A percentile compares a stretch with the other conserved stretches of the same genome.
Conservation (phyloP, 371 early-diverging fungal species). For the Thermomucor indicae-seudaticae region DNA sequence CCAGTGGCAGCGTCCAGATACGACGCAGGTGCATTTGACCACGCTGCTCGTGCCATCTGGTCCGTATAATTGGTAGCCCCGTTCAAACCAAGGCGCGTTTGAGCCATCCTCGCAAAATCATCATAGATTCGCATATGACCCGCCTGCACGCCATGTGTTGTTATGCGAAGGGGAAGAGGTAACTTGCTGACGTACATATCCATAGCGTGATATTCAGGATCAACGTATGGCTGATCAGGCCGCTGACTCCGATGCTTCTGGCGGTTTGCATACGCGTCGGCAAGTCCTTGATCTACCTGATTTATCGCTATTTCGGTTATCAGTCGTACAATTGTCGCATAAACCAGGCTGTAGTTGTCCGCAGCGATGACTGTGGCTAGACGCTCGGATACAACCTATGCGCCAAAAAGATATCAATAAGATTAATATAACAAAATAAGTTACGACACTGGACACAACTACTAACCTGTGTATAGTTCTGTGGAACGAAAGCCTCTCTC, state of each 20-base stretch:
- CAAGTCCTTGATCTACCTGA: constrained; percentile 82
- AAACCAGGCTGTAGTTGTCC: constrained; percentile 91
- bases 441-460: no score
- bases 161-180: constrained; percentile 81
- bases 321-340: constrained; percentile 88
- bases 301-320: constrained; percentile 88
- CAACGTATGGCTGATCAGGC: constrained; percentile 85
- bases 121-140: constrained; percentile 83
- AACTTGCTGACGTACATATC: constrained; percentile 77
- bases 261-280: constrained; percentile 62
- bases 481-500: constrained; percentile 72
- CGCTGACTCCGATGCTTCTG: constrained; percentile 86
- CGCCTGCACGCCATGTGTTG: constrained; percentile 74
- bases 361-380: constrained; percentile 73
- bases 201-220: constrained; percentile 68
- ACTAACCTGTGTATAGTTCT: constrained; percentile 75
- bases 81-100: constrained; percentile 14
- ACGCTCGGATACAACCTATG: constrained; percentile 69
- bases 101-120: constrained; percentile 53
- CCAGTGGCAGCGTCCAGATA: no score
- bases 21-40: not conserved
- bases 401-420: not conserved
- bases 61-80: not conserved
- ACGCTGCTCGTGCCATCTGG: not conserved
- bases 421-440: not conserved